A percentile compares a stretch with the other conserved stretches of the same genome.
Evolutionary conservation across 2,329 filamentous ascomycete genomes (phyloP).

Genomic region (Allantophomopsis lycopodina): DNA sequence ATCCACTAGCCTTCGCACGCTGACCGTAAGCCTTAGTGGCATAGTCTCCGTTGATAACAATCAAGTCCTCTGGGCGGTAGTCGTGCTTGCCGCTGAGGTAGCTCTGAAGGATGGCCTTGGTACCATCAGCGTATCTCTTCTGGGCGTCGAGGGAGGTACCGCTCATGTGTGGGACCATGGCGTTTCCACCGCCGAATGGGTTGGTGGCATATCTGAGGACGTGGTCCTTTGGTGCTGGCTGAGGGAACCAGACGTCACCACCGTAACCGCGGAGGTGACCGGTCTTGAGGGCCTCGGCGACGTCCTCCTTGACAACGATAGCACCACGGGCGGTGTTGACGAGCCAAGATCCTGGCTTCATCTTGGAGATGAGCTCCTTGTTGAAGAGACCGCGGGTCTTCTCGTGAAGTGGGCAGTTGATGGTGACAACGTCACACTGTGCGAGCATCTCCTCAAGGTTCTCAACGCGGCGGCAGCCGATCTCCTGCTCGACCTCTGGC

Average conservation of each 20-base stretch:
- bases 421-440: conserved; percentile 95
- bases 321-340: conserved; percentile 97
- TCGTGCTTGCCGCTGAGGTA: conserved; percentile 82
- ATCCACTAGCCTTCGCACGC: conserved; percentile 21
- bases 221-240: conserved; percentile 91
- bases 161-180: conserved; percentile 98
- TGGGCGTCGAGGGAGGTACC: conserved; percentile 98
- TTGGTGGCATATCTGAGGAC: conserved; percentile 84
- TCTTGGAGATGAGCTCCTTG: conserved; percentile 97
- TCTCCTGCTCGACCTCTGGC: conserved; percentile 82
- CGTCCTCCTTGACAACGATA: conserved; percentile 98
- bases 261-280: conserved; percentile 86
- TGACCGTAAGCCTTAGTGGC: conserved; percentile 89
- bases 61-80: conserved; percentile 83
- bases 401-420: conserved; percentile 99
- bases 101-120: conserved; percentile 79
- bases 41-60: conserved; percentile 81
- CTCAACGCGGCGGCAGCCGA: conserved; percentile 83
- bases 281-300: conserved; percentile 80
- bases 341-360: conserved; percentile 97
- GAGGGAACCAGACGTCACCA: conserved; percentile 92
- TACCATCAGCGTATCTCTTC: conserved; percentile 76
- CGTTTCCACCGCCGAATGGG: conserved; percentile 93
- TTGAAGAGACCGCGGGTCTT: conserved; percentile 95
- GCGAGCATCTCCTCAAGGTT: conserved; percentile 83